Conservation (phyloP, 179 eudicot genomes). For the Spergularia azorica region DNA sequence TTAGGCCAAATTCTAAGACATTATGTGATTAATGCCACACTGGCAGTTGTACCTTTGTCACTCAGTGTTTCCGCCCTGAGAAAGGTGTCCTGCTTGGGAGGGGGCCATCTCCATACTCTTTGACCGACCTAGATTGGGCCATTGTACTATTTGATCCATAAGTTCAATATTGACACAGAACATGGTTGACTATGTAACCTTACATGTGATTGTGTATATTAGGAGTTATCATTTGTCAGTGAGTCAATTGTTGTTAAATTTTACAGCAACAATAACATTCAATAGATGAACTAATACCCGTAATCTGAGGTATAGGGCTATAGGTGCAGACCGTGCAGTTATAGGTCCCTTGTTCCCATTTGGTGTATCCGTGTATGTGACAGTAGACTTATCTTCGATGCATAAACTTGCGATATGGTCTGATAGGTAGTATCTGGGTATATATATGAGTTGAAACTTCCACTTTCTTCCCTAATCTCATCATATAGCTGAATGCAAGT, state of each 20-base stretch:
- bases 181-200: neutral
- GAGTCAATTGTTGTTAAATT: neutral
- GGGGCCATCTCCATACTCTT: neutral
- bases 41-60: neutral
- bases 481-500: no score
- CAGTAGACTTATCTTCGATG: neutral
- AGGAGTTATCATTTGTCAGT: neutral
- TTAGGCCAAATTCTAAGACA: neutral
- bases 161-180: neutral
- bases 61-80: no score
- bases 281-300: no score
- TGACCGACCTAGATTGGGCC: neutral
- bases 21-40: neutral
- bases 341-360: neutral
- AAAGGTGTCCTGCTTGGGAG: neutral
- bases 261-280: neutral
- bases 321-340: no score
- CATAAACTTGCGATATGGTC: neutral
- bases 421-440: neutral
- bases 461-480: neutral
- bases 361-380: no score
- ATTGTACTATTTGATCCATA: neutral
- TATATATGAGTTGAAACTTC: neutral
- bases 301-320: neutral
- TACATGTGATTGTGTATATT: neutral